Conservation (phyloP, 1,139 yeast genomes). For the Scheffersomyces illinoinensis region DNA sequence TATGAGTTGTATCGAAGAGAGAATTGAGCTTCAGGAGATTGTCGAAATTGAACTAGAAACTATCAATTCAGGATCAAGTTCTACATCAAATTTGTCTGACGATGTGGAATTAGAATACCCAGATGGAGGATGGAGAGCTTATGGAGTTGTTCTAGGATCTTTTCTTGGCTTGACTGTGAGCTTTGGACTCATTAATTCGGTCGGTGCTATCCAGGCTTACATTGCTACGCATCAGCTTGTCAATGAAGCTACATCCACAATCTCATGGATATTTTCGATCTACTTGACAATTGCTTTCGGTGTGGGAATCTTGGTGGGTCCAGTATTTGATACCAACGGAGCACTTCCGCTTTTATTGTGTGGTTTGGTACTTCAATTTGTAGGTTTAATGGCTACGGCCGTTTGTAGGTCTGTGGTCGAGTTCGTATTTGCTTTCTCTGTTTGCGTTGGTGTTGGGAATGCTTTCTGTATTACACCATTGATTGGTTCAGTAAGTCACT, state of each 20-base stretch:
- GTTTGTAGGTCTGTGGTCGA: conserved; percentile 31
- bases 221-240: conserved; percentile 33
- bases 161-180: conserved; percentile 32
- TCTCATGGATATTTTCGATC: conserved; percentile 42
- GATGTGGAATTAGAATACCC: conserved; percentile 11
- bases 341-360: conserved; percentile 24
- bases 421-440: conserved; percentile 34
- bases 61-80: background rate
- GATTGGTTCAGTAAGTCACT: conserved; percentile 39
- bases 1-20: background rate
- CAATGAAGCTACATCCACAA: conserved; percentile 14
- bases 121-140: conserved; percentile 34
- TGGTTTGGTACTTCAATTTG: conserved; percentile 28
- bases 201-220: conserved; percentile 41
- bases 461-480: conserved; percentile 39
- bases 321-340: conserved; percentile 37
- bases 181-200: conserved; percentile 33
- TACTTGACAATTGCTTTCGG: conserved; percentile 33
- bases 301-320: conserved; percentile 36
- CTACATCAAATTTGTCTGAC: background rate
- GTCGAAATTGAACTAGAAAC: background rate
- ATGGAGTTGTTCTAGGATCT: conserved; percentile 34
- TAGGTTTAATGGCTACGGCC: conserved; percentile 38
- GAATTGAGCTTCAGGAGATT: background rate
- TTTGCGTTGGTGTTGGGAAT: conserved; percentile 36